phyloP scores from a whole-genome alignment of 805 yeast genomes.

The Metschnikowia anglica region DNA sequence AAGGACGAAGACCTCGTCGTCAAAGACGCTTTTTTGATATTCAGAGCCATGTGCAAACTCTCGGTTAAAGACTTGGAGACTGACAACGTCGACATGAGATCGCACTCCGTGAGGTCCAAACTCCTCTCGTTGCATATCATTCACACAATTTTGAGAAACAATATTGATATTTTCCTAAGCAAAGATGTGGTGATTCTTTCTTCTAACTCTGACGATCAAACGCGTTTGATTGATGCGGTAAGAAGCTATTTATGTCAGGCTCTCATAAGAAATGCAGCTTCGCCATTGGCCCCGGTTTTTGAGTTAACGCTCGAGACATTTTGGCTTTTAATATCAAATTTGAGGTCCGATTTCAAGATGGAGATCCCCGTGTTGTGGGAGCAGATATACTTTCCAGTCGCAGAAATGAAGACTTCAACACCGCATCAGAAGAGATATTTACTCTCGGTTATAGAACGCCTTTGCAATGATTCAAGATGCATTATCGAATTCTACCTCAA shows the following conservation, averaged over 20 bases:
- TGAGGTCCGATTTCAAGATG: constrained; percentile 84
- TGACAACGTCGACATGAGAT: constrained; percentile 76
- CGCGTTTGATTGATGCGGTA: constrained; percentile 72
- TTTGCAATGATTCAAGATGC: constrained; percentile 86
- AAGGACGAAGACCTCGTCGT: constrained; percentile 68
- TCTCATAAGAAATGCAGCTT: constrained; percentile 88
- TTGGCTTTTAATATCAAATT: constrained; percentile 81
- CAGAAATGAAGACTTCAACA: constrained; percentile 88
- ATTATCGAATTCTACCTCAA: constrained; percentile 90
- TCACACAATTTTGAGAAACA: constrained; percentile 80
- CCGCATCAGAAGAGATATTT: constrained; percentile 90
- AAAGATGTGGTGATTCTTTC: constrained; percentile 52
- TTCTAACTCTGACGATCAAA: constrained; percentile 49
- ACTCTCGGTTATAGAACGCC: constrained; percentile 72
- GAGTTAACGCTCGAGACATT: constrained; percentile 90
- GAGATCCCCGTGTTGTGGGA: constrained; percentile 93
- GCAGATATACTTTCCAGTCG: constrained; percentile 91
- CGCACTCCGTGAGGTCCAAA: constrained; percentile 91
- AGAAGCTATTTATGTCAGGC: constrained; percentile 82
- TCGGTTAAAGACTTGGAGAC: constrained; percentile 82
- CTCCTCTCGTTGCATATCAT: constrained; percentile 83
- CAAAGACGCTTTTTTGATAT: constrained; percentile 89
- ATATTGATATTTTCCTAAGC: constrained; percentile 75
- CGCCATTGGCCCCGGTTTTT: constrained; percentile 86
- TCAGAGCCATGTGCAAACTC: constrained; percentile 92